These are phyloP conservation scores for Omphalotus olearius DNA, from an alignment of 1,284 basidiomycete species.

Conservation along the genomic window DNA sequence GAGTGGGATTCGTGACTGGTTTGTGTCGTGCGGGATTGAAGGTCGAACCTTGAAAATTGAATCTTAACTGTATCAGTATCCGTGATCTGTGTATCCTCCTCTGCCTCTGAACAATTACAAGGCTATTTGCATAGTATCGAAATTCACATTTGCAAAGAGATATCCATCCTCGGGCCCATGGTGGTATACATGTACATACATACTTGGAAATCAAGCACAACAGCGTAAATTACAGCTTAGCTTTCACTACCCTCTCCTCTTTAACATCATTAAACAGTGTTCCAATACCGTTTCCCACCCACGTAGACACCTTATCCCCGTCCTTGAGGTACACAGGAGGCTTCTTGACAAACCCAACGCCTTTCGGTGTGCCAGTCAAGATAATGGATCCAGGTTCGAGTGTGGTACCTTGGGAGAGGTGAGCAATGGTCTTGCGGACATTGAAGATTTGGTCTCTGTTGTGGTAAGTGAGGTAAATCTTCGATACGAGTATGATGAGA, in stretches of 20 bases:
- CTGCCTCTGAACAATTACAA: too few relatives aligned
- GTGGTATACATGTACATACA: too few relatives aligned
- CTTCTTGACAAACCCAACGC: slow-evolving; percentile 74
- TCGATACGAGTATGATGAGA: slow-evolving; percentile 20
- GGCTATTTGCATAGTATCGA: too few relatives aligned
- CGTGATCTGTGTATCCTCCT: too few relatives aligned
- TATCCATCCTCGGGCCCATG: too few relatives aligned
- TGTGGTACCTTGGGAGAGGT: slow-evolving; percentile 84
- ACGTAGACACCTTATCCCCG: slow-evolving; percentile 71
- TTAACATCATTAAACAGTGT: slow-evolving; percentile 70
- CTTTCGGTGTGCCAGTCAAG: slow-evolving; percentile 73
- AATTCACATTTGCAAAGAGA: too few relatives aligned
- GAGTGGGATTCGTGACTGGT: too few relatives aligned
- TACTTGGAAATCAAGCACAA: too few relatives aligned
- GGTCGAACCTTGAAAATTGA: too few relatives aligned
- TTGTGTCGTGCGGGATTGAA: too few relatives aligned
- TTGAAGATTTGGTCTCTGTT: slow-evolving; percentile 65
- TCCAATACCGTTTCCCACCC: slow-evolving; percentile 64
- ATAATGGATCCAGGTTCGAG: slow-evolving; percentile 79
- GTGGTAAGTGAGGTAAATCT: slow-evolving; percentile 4
- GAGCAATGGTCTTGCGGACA: slow-evolving; percentile 68
- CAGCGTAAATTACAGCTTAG: slow-evolving; percentile 33
- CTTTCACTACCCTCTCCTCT: slow-evolving; percentile 46
- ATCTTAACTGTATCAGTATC: too few relatives aligned
- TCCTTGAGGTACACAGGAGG: slow-evolving; percentile 70